Conservation (phyloP, 2,329 filamentous ascomycete species). For the Ceratocystis variospora region DNA sequence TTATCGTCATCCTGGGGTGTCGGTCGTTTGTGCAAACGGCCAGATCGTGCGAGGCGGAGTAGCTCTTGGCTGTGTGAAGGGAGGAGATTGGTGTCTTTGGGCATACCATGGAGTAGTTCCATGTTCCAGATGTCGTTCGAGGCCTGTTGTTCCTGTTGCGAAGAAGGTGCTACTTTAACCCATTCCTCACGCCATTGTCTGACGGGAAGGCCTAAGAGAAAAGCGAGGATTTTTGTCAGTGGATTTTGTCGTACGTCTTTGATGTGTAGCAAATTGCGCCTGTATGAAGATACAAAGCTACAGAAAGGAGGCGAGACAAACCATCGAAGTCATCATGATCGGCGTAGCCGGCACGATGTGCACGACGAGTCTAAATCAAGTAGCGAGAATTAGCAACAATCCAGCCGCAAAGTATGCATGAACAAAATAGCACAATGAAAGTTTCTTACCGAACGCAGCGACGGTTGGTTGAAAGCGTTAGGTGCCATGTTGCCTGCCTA, state of each 20-base stretch:
- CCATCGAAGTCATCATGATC: slow-evolving; percentile 51
- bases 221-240: not conserved
- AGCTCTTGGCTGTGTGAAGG: slow-evolving; percentile 70
- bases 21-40: slow-evolving; percentile 59
- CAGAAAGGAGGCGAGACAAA: slow-evolving; percentile 22
- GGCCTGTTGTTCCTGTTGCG: slow-evolving; percentile 47
- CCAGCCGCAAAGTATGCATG: not conserved
- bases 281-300: not conserved
- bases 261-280: not conserved
- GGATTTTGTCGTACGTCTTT: not conserved
- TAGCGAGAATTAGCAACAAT: not conserved
- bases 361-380: slow-evolving; percentile 37
- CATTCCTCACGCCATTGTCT: slow-evolving; percentile 73
- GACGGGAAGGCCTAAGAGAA: slow-evolving; percentile 55
- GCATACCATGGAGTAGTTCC: slow-evolving; percentile 69
- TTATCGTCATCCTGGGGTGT: slow-evolving; percentile 49
- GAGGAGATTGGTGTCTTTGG: slow-evolving; percentile 67
- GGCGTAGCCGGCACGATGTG: slow-evolving; percentile 41
- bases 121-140: slow-evolving; percentile 56
- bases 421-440: not conserved
- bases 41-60: slow-evolving; percentile 65
- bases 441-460: slow-evolving; percentile 11
- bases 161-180: slow-evolving; percentile 53
- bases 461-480: slow-evolving; percentile 1
- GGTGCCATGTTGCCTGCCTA: slow-evolving; percentile 5